These are phyloP conservation scores for Hysterium pulicare DNA, from an alignment of 2,329 filamentous ascomycete species.

Conservation along the genomic window DNA sequence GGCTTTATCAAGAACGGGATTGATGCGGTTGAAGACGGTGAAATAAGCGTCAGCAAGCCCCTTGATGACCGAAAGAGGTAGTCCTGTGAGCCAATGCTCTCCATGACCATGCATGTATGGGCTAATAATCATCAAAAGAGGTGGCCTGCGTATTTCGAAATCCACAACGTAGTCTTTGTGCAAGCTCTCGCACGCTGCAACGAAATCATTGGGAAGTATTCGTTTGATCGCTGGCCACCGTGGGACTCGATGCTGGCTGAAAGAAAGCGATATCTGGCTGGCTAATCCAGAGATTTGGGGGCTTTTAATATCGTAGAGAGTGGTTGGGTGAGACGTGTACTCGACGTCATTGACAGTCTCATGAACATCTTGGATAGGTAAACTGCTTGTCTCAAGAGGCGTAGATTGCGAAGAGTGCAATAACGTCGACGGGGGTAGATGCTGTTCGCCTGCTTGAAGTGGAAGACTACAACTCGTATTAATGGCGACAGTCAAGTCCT, in stretches of 20 bases:
- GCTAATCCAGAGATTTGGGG: slow-evolving; percentile 16
- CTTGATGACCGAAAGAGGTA: slow-evolving; percentile 49
- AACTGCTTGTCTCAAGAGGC: background rate
- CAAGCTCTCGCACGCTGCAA: slow-evolving; percentile 36
- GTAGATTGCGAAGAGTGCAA: background rate
- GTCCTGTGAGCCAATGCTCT: slow-evolving; percentile 44
- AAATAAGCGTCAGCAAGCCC: slow-evolving; percentile 54
- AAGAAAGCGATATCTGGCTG: slow-evolving; percentile 41
- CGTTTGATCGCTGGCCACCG: slow-evolving; percentile 48
- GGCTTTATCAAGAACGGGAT: slow-evolving; percentile 51
- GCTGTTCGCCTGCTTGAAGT: slow-evolving; percentile 3
- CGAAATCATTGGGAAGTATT: slow-evolving; percentile 43
- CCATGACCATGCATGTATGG: slow-evolving; percentile 33
- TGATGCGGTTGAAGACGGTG: slow-evolving; percentile 53
- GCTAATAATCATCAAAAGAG: slow-evolving; percentile 39
- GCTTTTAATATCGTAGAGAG: slow-evolving; percentile 22
- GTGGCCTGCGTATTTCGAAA: slow-evolving; percentile 46
- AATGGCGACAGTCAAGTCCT: slow-evolving; percentile 43
- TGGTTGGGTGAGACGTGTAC: slow-evolving; percentile 9
- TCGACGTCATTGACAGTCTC: slow-evolving; percentile 1
- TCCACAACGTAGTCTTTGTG: slow-evolving; percentile 50
- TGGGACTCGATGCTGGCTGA: slow-evolving; percentile 51
- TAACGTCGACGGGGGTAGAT: slow-evolving; percentile 9
- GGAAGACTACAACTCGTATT: slow-evolving; percentile 15
- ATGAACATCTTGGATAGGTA: background rate